Base-by-base conservation (phyloP, 306 rosid genomes). In the Ziziphus jujuba region DNA sequence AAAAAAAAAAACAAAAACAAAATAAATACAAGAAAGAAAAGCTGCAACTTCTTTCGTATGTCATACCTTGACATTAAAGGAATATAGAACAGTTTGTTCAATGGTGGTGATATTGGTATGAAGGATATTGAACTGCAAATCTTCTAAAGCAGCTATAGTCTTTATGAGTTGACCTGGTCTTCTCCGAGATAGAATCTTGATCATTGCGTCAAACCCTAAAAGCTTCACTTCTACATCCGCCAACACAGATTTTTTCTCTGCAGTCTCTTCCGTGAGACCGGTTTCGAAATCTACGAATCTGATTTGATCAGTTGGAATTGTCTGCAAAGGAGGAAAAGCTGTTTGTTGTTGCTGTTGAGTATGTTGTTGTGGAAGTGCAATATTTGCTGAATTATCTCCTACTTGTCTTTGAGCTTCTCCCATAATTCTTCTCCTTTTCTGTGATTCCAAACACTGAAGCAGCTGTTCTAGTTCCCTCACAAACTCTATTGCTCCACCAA, bases 141-240 rank as follows among this genome's bases (percentile, higher is more conserved):
- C 98, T 82, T 93, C 97, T 2, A 93, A 91, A 0, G 98, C 97
- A n/a, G 98, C 97, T 48, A 93, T 93, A 71, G 89, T 51, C 76
- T 93, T 93, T 15, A 93, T 81, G 63, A 93, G 87, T 77, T 90
- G 98, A 0, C 98, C 95, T 2, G 95, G 93, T 62, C 97, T 82
- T 77, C 97, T 88, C 61, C 95, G 84, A 10, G 96, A 93, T 0
- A 93, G 75, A 63, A 93, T 88, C 58, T 93, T 93, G 66, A 93
- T 90, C 96, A 90, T 88, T 0, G 96, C 98, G 56, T 93, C 97
- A 51, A 85, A 88, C 61, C 97, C 98, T 13, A 90, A 47, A 45
- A 93, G 84, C 81, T 88, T 93, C 47, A 93, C 98, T 79, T 93
- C 98, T 34, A 93, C 98, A 59, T 93, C 98, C 36, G 98, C 98